phyloP scores from a whole-genome alignment of 2,329 filamentous ascomycete genomes.

The Drechslerella coelobrocha region DNA sequence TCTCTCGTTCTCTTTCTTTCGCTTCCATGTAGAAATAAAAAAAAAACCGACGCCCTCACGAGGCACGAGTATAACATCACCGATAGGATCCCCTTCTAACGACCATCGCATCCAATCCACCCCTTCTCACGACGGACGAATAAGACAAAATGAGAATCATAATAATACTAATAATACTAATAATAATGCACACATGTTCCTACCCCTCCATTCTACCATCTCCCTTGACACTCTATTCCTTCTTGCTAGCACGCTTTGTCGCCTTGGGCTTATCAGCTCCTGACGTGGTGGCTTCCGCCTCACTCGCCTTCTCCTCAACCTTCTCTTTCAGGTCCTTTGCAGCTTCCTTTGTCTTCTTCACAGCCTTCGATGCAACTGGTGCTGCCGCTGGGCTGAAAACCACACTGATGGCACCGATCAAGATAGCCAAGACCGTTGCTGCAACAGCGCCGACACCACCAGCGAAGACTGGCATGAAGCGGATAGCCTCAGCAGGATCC shows the following conservation, averaged over 20 bases:
- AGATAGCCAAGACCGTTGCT: conserved; percentile 72
- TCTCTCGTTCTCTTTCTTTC: neutral
- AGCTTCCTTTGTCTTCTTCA: conserved; percentile 73
- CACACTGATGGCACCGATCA: conserved; percentile 71
- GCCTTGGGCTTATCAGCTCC: conserved; percentile 78
- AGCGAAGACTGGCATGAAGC: conserved; percentile 89
- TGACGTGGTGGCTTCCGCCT: conserved; percentile 63
- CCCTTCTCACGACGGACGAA: conserved; percentile 18
- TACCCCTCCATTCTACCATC: neutral
- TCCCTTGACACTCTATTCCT: conserved; percentile 48
- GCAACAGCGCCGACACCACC: conserved; percentile 76
- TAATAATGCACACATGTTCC: conserved; percentile 24
- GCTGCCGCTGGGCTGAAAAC: conserved; percentile 70
- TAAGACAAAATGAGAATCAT: conserved; percentile 16
- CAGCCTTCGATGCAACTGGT: conserved; percentile 70
- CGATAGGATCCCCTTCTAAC: too few species aligned
- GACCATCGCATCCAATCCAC: too few species aligned
- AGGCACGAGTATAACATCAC: too few species aligned
- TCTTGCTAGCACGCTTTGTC: conserved; percentile 68
- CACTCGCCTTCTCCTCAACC: conserved; percentile 74
- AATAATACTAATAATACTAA: conserved; percentile 30
- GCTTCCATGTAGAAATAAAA: neutral
- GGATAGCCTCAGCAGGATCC: conserved; percentile 82
- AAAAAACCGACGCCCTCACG: neutral
- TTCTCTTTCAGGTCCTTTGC: conserved; percentile 61